Evolutionary conservation across 73 alveolate species (phyloP), one percentile per base, ranked within the genome.

Genomic region (Halteria grandinella): DNA sequence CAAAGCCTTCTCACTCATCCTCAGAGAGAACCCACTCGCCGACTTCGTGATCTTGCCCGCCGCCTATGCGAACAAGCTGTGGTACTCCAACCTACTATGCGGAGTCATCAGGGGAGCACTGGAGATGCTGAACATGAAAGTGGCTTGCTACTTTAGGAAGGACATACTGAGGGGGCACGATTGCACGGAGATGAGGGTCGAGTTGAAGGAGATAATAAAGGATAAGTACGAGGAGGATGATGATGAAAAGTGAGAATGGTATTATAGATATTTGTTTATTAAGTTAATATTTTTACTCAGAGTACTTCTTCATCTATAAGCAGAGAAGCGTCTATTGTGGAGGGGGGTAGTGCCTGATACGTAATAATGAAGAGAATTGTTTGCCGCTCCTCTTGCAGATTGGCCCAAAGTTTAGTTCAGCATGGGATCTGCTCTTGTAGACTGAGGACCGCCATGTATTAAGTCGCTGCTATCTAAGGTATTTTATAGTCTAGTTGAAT

Each of bases 101-200:
- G 98, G 98, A 40, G 91, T 86, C 15, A 92, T 92, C 8, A 89
- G 95, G 75, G 98, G 98, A 33, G 93, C 95, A 23, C 82, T 89
- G 15, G 96, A 92, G 39, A 78, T 83, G 85, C 79, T 92, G 33
- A 89, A 89, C 55, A 79, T 89, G 59, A 85, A 86, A 70, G 94
- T 91, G 1, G 81, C 79, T 48, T 80, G 85, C 41, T 71, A 64
- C 45, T 88, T 75, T 63, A 79, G 49, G 55, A 59, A 82, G 75
- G 98, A 92, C 59, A 63, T 79, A 20, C 82, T 92, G 15, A 92
- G 91, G 57, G 94, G 92, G 10, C 87, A 89, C 54, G 96, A 89
- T 8, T 47, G 53, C 15, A 89, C 85, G 20, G 96, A 92, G 57
- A 89, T 92, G 21, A 79, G 91, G 49, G 89, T 92, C 14, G 90